Percentiles rank a stretch among this genome's conserved stretches.
phyloP scores from a whole-genome alignment of 805 yeast genomes.

The Sugiyamaella valdiviana region DNA sequence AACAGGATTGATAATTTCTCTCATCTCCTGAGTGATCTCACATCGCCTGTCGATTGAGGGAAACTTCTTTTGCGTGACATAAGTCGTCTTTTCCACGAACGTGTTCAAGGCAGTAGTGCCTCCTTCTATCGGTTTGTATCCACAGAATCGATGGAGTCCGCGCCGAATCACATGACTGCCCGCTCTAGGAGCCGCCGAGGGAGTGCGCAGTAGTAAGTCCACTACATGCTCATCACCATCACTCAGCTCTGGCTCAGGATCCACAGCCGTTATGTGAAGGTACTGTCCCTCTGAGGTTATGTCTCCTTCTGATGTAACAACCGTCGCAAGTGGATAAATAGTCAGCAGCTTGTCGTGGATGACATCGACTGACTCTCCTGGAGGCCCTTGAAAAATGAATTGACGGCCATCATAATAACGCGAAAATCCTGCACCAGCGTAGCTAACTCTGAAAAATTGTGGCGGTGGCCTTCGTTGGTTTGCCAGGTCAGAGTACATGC shows the following conservation, averaged over 20 bases:
- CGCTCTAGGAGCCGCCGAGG: conserved; percentile 40
- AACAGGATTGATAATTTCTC: conserved; percentile 67
- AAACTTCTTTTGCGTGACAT: conserved; percentile 67
- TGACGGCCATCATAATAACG: conserved; percentile 64
- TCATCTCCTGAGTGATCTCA: conserved; percentile 48
- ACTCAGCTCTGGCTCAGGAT: conserved; percentile 45
- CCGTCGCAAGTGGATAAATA: conserved; percentile 75
- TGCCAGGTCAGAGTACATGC: conserved; percentile 61
- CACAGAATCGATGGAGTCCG: conserved; percentile 62
- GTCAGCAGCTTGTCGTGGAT: conserved; percentile 70
- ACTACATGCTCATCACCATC: neutral
- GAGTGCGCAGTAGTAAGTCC: neutral
- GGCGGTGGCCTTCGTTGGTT: conserved; percentile 67
- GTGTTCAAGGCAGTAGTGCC: conserved; percentile 56
- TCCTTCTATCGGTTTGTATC: conserved; percentile 66
- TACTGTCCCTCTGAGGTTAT: conserved; percentile 66
- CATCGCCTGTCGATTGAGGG: conserved; percentile 85
- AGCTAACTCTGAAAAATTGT: conserved; percentile 71
- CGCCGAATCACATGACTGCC: conserved; percentile 70
- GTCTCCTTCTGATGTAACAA: conserved; percentile 52
- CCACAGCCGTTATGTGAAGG: conserved; percentile 65
- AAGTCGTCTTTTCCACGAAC: conserved; percentile 86
- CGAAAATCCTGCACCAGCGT: conserved; percentile 83
- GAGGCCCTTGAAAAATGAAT: conserved; percentile 77
- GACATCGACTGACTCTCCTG: conserved; percentile 81